Evolutionary conservation across 805 yeast species (phyloP).

Genomic region (Candida pini): DNA sequence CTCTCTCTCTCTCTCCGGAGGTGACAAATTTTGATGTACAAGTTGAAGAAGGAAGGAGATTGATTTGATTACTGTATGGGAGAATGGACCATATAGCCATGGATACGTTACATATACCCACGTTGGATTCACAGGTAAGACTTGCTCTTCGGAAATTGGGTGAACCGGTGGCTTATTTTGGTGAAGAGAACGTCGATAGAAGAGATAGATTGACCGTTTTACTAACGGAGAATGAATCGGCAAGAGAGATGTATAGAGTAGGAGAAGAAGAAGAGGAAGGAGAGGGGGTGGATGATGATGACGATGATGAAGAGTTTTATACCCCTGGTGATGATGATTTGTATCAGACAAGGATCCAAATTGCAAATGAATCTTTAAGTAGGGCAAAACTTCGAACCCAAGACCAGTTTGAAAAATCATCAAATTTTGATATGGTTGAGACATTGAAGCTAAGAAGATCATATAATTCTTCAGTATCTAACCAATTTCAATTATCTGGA

Average conservation of each 20-base stretch:
- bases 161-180: conserved; percentile 51
- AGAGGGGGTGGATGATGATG: conserved; percentile 33
- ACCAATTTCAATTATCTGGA: conserved; percentile 44
- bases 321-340: conserved; percentile 69
- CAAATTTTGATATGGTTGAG: conserved; percentile 24
- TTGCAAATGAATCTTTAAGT: conserved; percentile 48
- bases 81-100: too few relatives aligned
- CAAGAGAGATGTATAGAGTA: conserved; percentile 7
- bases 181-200: conserved; percentile 52
- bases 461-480: conserved; percentile 17
- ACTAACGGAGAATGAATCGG: conserved; percentile 29
- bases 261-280: conserved; percentile 7
- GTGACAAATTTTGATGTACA: too few relatives aligned
- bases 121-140: conserved; percentile 61
- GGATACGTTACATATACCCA: conserved; percentile 59
- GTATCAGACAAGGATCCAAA: conserved; percentile 41
- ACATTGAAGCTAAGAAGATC: conserved; percentile 11
- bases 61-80: too few relatives aligned
- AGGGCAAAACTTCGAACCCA: conserved; percentile 39
- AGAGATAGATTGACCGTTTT: conserved; percentile 51
- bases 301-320: conserved; percentile 73
- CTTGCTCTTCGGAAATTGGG: conserved; percentile 39
- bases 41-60: too few relatives aligned
- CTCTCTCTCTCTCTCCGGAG: too few relatives aligned
- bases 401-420: conserved; percentile 26